These are phyloP conservation scores for Penicillium corylophilum DNA, from an alignment of 2,329 filamentous ascomycete genomes.

Conservation along the genomic window DNA sequence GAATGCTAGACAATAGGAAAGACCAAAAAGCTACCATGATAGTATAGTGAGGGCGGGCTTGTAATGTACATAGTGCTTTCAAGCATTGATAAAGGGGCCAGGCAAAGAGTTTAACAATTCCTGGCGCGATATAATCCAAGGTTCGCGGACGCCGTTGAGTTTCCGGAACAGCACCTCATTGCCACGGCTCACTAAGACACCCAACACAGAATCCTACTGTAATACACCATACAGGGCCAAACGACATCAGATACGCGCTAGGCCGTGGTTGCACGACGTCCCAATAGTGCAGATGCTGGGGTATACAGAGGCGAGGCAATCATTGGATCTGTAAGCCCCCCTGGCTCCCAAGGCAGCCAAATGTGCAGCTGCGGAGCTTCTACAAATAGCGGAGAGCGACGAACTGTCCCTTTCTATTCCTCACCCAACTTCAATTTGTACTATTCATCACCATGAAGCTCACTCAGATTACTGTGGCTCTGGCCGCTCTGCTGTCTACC, in stretches of 20 bases:
- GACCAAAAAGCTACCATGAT: too few relatives aligned
- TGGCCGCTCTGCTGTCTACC: slow-evolving; percentile 53
- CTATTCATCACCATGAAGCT: slow-evolving; percentile 47
- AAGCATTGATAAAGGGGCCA: too few relatives aligned
- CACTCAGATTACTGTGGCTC: slow-evolving; percentile 51
- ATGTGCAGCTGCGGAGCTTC: background rate
- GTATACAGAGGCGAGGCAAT: slow-evolving; percentile 1
- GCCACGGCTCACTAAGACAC: background rate
- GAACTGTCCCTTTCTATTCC: background rate
- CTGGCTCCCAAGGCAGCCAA: background rate
- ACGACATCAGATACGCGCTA: background rate
- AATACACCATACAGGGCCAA: background rate
- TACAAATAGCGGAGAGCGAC: slow-evolving; percentile 1
- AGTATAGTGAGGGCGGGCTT: too few relatives aligned
- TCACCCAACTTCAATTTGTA: slow-evolving; percentile 4
- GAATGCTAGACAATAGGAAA: too few relatives aligned
- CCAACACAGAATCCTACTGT: background rate
- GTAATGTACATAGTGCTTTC: too few relatives aligned
- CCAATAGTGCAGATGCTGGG: slow-evolving; percentile 5
- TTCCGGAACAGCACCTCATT: too few relatives aligned
- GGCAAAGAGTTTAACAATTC: too few relatives aligned
- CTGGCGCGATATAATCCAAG: too few relatives aligned
- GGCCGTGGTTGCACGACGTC: background rate
- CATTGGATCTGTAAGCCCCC: slow-evolving; percentile 5
- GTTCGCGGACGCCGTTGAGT: too few relatives aligned